Evolutionary conservation across 345 rosid genomes (phyloP).

Genomic region (Carallia pectinifolia): DNA sequence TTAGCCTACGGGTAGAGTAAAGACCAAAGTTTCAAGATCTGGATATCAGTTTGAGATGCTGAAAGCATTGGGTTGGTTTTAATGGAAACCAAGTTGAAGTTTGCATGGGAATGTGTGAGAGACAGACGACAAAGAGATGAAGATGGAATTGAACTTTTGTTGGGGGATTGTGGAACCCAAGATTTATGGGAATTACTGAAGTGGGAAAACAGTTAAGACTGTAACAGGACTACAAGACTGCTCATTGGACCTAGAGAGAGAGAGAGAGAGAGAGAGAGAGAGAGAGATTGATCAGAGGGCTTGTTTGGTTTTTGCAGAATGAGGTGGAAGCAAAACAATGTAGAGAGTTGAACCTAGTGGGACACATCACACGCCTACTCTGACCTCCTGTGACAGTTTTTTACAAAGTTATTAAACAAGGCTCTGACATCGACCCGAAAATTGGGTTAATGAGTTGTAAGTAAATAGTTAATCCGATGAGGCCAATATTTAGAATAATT

Average conservation of each 20-base stretch:
- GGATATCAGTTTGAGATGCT: slow-evolving; percentile 11
- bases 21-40: too few relatives aligned
- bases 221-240: background rate
- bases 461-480: too few relatives aligned
- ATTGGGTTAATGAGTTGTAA: too few relatives aligned
- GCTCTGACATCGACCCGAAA: too few relatives aligned
- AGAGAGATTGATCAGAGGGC: too few relatives aligned
- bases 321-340: background rate
- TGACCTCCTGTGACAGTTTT: too few relatives aligned
- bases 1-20: background rate
- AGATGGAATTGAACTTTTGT: slow-evolving; percentile 31
- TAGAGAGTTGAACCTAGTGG: background rate
- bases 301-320: background rate
- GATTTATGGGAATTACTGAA: background rate
- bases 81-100: slow-evolving; percentile 7
- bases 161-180: slow-evolving; percentile 27
- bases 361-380: too few relatives aligned
- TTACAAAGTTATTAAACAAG: too few relatives aligned
- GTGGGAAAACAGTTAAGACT: background rate
- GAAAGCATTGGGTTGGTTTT: background rate
- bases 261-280: background rate
- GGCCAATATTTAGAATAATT: too few relatives aligned
- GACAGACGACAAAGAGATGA: slow-evolving; percentile 28
- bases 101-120: slow-evolving; percentile 12
- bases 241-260: background rate